These are phyloP conservation scores for Cutaneotrichosporon arboriforme DNA, from an alignment of 1,284 basidiomycete genomes.

Conservation along the genomic window DNA sequence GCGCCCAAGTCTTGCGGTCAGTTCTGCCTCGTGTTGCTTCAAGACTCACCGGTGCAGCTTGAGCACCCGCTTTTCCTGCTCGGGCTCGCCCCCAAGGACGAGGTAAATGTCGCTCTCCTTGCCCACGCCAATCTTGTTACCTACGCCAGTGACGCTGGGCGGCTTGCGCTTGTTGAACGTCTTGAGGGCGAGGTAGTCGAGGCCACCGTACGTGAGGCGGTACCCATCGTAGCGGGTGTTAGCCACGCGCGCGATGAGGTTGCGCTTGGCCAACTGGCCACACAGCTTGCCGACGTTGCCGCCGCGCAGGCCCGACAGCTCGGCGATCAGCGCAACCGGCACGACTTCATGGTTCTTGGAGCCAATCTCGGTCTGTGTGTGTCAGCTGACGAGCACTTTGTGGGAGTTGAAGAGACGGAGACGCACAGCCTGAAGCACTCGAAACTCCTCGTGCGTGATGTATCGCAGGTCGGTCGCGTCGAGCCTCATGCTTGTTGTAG, in stretches of 20 bases:
- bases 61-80: conserved; percentile 74
- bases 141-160: conserved; percentile 68
- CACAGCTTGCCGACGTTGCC: conserved; percentile 92
- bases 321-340: conserved; percentile 78
- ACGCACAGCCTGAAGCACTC: conserved; percentile 83
- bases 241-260: conserved; percentile 81
- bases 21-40: background rate
- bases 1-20: conserved; percentile 69
- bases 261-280: conserved; percentile 83
- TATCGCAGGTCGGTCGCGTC: conserved; percentile 94
- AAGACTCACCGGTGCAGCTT: conserved; percentile 75
- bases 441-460: conserved; percentile 84
- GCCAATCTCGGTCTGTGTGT: conserved; percentile 84
- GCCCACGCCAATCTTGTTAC: conserved; percentile 95
- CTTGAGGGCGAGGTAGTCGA: conserved; percentile 91
- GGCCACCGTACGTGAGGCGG: conserved; percentile 92
- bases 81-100: conserved; percentile 66
- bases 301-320: conserved; percentile 82
- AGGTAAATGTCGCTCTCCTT: conserved; percentile 98
- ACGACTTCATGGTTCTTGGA: conserved; percentile 98
- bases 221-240: conserved; percentile 97
- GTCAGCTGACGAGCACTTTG: background rate
- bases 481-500: conserved; percentile 64
- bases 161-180: conserved; percentile 85
- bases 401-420: too few species aligned